Conservation (phyloP, 2,329 filamentous ascomycete species). For the Aspergillus uvarum region DNA sequence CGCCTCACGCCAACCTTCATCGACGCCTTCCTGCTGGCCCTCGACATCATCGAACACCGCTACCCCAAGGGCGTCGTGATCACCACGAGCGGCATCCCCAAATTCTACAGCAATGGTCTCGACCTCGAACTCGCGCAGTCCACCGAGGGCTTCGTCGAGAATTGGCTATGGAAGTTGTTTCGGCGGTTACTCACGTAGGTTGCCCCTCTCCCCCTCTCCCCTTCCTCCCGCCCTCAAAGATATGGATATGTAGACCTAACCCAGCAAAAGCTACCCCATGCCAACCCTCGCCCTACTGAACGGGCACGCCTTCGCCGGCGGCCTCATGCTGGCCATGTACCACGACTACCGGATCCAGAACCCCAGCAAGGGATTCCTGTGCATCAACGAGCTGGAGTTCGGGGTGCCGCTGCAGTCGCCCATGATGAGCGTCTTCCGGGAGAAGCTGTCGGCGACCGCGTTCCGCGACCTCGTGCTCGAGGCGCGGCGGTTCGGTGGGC, state of each 20-base stretch:
- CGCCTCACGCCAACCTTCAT: conserved; percentile 69
- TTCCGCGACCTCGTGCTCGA: conserved; percentile 71
- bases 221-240: neutral
- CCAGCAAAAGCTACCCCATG: conserved; percentile 64
- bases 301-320: conserved; percentile 78
- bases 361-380: conserved; percentile 67
- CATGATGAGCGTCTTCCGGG: conserved; percentile 72
- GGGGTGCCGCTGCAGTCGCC: conserved; percentile 71
- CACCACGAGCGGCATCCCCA: conserved; percentile 71
- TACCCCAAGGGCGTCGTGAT: conserved; percentile 71
- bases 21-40: conserved; percentile 64
- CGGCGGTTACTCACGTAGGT: conserved; percentile 59
- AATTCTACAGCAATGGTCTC: conserved; percentile 84
- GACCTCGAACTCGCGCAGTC: conserved; percentile 67
- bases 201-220: neutral
- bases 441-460: conserved; percentile 59
- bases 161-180: conserved; percentile 65
- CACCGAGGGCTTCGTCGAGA: conserved; percentile 61
- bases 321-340: conserved; percentile 77
- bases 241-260: neutral
- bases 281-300: conserved; percentile 77
- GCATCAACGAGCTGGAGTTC: conserved; percentile 79
- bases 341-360: conserved; percentile 82
- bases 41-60: conserved; percentile 71
- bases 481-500: conserved; percentile 64